A percentile compares a stretch with the other conserved stretches of the same genome.
Evolutionary conservation across 805 yeast genomes (phyloP).

Genomic region (Monosporozyma aquatica): DNA sequence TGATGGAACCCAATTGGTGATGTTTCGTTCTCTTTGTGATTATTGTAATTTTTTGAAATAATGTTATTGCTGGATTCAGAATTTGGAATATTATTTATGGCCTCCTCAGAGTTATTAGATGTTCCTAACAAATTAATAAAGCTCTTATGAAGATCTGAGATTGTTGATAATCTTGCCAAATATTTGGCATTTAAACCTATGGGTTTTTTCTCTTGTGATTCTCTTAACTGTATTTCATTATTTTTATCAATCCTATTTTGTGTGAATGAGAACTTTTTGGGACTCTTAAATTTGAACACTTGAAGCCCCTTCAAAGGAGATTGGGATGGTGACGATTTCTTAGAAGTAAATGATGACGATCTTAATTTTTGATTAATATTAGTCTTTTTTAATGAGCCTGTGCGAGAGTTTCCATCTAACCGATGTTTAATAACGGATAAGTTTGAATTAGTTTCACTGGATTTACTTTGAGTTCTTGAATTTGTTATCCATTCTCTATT

Average conservation of each 20-base stretch:
- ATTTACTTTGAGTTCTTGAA: neutral
- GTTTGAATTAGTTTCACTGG: constrained; percentile 15
- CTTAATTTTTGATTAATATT: neutral
- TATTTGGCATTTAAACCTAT: constrained; percentile 8
- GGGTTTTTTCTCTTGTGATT: neutral
- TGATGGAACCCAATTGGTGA: neutral
- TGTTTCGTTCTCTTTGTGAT: neutral
- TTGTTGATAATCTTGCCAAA: constrained; percentile 25
- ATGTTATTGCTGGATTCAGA: neutral
- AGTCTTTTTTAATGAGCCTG: neutral
- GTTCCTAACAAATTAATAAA: constrained; percentile 11
- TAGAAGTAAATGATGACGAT: neutral
- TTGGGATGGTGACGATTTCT: neutral
- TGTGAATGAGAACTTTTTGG: neutral
- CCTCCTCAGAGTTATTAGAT: constrained; percentile 1
- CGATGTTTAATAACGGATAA: constrained; percentile 24
- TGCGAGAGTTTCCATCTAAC: constrained; percentile 5
- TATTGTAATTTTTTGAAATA: neutral
- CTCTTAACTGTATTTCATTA: neutral
- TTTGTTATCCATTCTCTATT: constrained; percentile 10
- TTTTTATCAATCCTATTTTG: neutral
- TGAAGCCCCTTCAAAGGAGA: neutral
- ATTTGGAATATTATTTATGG: neutral
- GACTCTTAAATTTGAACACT: constrained; percentile 1
- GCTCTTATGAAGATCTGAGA: constrained; percentile 25